A percentile compares a stretch with the other conserved stretches of the same genome.
These are phyloP conservation scores for Talinum fruticosum DNA, from an alignment of 148 eudicot genomes.

Conservation along the genomic window DNA sequence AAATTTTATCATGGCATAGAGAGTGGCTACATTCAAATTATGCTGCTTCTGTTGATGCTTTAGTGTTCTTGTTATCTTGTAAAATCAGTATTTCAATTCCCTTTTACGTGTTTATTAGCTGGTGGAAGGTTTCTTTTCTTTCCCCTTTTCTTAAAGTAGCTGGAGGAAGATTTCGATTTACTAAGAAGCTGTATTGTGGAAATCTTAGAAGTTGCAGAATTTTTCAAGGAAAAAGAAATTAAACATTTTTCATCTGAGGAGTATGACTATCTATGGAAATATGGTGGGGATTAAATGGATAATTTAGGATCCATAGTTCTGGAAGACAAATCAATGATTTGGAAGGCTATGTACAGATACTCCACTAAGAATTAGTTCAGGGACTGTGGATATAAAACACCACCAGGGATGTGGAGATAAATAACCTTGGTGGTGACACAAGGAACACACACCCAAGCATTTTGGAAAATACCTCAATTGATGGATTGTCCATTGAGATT, in stretches of 20 bases:
- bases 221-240: background rate
- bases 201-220: background rate
- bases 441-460: background rate
- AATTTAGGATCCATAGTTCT: background rate
- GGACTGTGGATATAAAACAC: background rate
- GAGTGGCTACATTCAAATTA: background rate
- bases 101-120: too few species aligned
- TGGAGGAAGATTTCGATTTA: background rate
- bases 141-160: too few species aligned
- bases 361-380: background rate
- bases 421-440: too few species aligned
- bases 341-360: background rate
- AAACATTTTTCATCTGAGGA: background rate
- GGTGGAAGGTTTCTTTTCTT: background rate
- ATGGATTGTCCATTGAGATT: background rate
- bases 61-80: background rate
- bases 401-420: background rate
- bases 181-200: background rate
- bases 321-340: background rate
- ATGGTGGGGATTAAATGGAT: background rate
- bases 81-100: background rate
- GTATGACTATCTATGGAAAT: background rate
- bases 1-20: background rate
- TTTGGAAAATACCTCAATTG: background rate
- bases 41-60: background rate